phyloP scores from a whole-genome alignment of 495 filamentous ascomycete genomes.

The Daldinia concentrica region DNA sequence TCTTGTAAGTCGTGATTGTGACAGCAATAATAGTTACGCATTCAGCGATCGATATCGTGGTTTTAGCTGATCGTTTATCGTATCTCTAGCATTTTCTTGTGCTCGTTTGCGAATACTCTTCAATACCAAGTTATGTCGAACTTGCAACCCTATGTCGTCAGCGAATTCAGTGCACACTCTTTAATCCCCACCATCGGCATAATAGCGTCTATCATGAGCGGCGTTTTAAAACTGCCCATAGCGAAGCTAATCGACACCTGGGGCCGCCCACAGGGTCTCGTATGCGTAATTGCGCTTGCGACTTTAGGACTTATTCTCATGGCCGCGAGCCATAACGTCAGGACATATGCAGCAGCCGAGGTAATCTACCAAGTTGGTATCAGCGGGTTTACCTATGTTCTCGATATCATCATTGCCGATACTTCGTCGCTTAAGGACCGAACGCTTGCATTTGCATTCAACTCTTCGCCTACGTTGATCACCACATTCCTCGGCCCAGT shows the following conservation, averaged over 20 bases:
- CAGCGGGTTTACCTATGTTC: conserved; percentile 60
- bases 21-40: not conserved
- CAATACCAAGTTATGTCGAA: conserved; percentile 54
- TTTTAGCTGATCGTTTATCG: conserved; percentile 29
- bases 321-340: conserved; percentile 60
- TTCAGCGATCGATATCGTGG: conserved; percentile 1
- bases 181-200: conserved; percentile 59
- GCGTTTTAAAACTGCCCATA: conserved; percentile 67
- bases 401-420: conserved; percentile 69
- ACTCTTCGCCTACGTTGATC: conserved; percentile 65
- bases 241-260: conserved; percentile 74
- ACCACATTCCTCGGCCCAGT: conserved; percentile 60
- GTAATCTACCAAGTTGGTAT: conserved; percentile 67
- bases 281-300: conserved; percentile 51
- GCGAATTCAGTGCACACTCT: conserved; percentile 57
- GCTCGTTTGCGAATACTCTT: conserved; percentile 59
- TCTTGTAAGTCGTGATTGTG: conserved; percentile 47
- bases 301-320: conserved; percentile 60
- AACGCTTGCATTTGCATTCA: conserved; percentile 65
- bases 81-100: conserved; percentile 50
- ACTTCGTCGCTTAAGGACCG: conserved; percentile 66
- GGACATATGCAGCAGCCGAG: conserved; percentile 61
- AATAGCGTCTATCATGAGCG: conserved; percentile 66
- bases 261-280: conserved; percentile 63
- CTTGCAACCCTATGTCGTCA: conserved; percentile 59